Percentiles rank a stretch among this genome's conserved stretches.
phyloP scores from a whole-genome alignment of 306 rosid species.

The Malus sieversii region DNA sequence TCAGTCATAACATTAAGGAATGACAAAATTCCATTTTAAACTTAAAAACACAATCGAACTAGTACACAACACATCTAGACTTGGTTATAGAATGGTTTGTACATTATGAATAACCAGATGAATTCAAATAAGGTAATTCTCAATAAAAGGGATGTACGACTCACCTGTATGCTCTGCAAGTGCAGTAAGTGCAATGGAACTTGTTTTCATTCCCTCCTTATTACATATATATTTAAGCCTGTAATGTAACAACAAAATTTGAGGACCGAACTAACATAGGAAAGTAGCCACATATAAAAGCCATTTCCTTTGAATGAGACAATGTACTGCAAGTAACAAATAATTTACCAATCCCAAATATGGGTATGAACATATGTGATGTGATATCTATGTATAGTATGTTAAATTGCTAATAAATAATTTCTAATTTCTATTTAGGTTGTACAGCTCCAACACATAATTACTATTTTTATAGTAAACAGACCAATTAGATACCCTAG shows the following conservation, averaged over 20 bases:
- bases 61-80: neutral
- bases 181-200: constrained; percentile 68
- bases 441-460: neutral
- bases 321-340: neutral
- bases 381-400: neutral
- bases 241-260: neutral
- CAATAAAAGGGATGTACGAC: constrained; percentile 7
- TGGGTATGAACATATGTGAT: neutral
- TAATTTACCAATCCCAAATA: neutral
- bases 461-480: no score
- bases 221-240: constrained; percentile 88
- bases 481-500: neutral
- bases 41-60: neutral
- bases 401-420: neutral
- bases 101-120: neutral
- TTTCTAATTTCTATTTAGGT: neutral
- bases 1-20: neutral
- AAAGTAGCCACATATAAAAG: neutral
- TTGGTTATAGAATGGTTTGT: neutral
- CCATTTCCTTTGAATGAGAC: neutral
- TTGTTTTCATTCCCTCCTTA: constrained; percentile 82
- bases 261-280: constrained; percentile 1
- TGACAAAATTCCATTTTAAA: neutral
- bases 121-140: neutral
- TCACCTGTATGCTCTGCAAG: constrained; percentile 82